Evolutionary conservation across 2,329 filamentous ascomycete genomes (phyloP), one percentile per base, ranked within the genome.

Genomic region (Pseudogymnoascus sp.): DNA sequence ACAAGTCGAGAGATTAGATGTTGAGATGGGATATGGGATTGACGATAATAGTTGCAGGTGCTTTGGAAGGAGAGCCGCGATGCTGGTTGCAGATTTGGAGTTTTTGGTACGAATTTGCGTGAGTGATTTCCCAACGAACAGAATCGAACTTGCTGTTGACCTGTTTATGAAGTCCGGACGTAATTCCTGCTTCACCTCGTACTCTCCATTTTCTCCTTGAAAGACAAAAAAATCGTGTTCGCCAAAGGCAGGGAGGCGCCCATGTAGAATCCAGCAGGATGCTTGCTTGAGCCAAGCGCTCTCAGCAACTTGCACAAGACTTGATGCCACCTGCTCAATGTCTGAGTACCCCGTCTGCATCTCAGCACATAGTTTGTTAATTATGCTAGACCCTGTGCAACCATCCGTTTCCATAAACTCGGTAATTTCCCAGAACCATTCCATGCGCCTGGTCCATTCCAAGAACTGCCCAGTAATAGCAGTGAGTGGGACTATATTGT

Each of bases 401-500:
- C 63, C 65, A 61, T 75, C 74, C 62, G 72, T 68, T 61, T 84
- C 75, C 74, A 97, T 90, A 68, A 89, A 90, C 68, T 84, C 82
- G 35, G 85, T 83, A 59, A 93, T 77, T 33, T 85, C 82, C 86
- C 89, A 90, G 19, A 97, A 81, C 91, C 93, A 98, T 70, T 93
- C 88, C 80, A 98, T 84, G 37, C 87, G 82, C 69, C 91, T 84
- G 56, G 84, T 89, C 93, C 93, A 98, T 46, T 84, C 88, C n/a
- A 89, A 86, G 71, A 98, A 97, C 71, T 95, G 89, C 4, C 83
- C 84, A 28, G 96, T 86, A 19, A 98, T 83, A 1, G 88, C 88
- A 60, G 95, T 96, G 69, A 99, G 77, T 2, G 95, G 93, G 22
- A 98, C 93, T 66, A 96, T 96, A 66, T 93, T 89, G 74, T 97